Evolutionary conservation across 192 early-diverging fungal species (phyloP), one percentile per base, ranked within the genome.

Genomic region (Coemansia sp.): DNA sequence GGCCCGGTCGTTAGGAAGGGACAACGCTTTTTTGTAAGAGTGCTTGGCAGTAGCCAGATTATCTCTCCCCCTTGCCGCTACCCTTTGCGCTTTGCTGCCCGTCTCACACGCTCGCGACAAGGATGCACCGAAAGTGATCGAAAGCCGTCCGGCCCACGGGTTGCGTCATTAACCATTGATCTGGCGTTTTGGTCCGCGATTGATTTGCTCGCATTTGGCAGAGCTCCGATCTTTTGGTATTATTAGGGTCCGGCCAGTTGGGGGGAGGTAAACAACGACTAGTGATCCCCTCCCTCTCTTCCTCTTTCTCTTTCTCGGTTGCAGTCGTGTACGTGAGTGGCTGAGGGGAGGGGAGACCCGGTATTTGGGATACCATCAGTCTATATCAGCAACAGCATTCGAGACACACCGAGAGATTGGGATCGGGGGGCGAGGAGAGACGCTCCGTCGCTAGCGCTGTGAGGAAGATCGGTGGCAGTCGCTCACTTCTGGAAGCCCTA

Each of bases 1-100:
- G 29, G 29, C 29, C 29, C 15, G 27, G 25, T 27, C 51, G 51
- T 17, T 15, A 54, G 29, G 51, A 54, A 54, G 51, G 51, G 51
- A 54, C 51, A 54, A 54, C 51, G 51, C 51, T 54, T 54, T 43
- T 45, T 54, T 54, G 27, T 14, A 54, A 54, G 6, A 54, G 51
- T 54, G 27, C 51, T 54, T 31, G 27, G 15, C 51, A 54, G 51
- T 54, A 54, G 45, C 45, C 45, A 2, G 45, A 22, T 54, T 54
- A 54, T 54, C 12, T 25, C 51, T 51, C 27, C 7, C 47, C 7
- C 7, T 35, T 35, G n/a, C n/a, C n/a, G n/a, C n/a, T 35, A 7
- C 7, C 7, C 7, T 7, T 35, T 35, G 2, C 32, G 4, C 32
- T 35, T 51, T 51, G 24, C 11, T 51, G 47, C 47, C 47, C 24